Evolutionary conservation across 257 asterid species (phyloP), one percentile per base, ranked within the genome.

Genomic region (Scutellaria barbata): DNA sequence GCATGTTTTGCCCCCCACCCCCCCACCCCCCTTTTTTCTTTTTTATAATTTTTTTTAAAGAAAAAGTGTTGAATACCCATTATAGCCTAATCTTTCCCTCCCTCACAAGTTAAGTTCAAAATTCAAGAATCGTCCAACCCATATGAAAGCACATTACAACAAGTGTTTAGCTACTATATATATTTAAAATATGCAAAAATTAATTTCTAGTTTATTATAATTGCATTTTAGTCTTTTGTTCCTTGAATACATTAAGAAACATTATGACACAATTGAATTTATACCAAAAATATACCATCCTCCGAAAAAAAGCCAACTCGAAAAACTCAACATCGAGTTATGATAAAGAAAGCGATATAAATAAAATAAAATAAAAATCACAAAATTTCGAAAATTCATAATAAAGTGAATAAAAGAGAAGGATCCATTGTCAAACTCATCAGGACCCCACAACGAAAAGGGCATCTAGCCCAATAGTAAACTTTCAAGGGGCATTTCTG

Each of bases 81-180:
- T 54, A 74, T 75, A 60, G 59, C 60, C 51, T 80, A 20, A 67
- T 75, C 69, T 73, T 84, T 83, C 88, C 93, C 88, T 78, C 88
- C 80, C 57, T 70, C 74, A 69, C 86, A 84, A 78, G 88, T 72
- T 76, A 77, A 76, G 84, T 87, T 89, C 87, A 87, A 89, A 74
- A 87, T 86, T 86, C 79, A 85, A 81, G 85, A 81, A 77, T 77
- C 80, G 52, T 52, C 72, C 81, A 1, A 64, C 69, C 69, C 45
- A 22, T 33, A 10, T 33, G 0, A 30, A 37, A 52, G 10, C 37
- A 50, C 66, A 40, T 69, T 13, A 51, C 68, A 43, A 6, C 41
- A 48, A 69, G 30, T 54, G 72, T 35, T 33, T 12, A 46, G 1
- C 30, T 14, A 71, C 52, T 48, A 71, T 22, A 30, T 33, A 37